Base-by-base conservation (phyloP, 306 rosid species). In the Cyamopsis tetragonoloba region DNA sequence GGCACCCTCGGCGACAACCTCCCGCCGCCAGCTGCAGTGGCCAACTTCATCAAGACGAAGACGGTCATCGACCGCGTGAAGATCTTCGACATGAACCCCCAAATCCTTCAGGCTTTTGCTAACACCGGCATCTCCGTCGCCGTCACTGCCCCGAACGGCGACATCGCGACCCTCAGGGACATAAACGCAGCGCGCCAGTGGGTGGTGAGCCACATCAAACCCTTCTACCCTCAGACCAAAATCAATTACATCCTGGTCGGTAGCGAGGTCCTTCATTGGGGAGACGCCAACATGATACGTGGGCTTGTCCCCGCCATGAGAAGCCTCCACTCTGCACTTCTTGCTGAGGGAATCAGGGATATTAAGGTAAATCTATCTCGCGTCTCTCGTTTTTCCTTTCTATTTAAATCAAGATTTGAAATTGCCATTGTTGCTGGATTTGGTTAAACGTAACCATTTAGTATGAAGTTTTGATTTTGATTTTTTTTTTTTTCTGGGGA, bases 1-100 rank as follows among this genome's bases (percentile, higher is more conserved):
- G 98, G 98, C 11, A 92, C 96, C 7, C 76, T 86, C 0, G 96
- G 58, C 0, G 80, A 93, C 85, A 83, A 93, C 81, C 96, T 93
- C 0, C 96, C 89, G 0, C 66, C 89, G 0, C 88, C 97, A 0
- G 6, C 77, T 0, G 46, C 76, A 49, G 98, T 93, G 14, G 97
- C 70, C 0, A 80, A 84, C 66, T 90, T 89, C 54, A 48, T 93
- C 3, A 84, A 81, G 59, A 81, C 96, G 1, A 68, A 18, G 28
- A 93, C 96, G 7, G 56, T 15, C 63, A 70, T 93, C n/a, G 83
- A 89, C 82, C 14, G 86, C 20, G 84, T 93, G 1, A 93, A 93
- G 84, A 75, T 93, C 85, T 93, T 76, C 75, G 96, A 89, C 54
- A 78, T 83, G 2, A 88, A 43, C 70, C 96, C 99, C 0, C 86